phyloP scores from a whole-genome alignment of 768 basidiomycete genomes.

The Chalciporus pseudorubinellus region DNA sequence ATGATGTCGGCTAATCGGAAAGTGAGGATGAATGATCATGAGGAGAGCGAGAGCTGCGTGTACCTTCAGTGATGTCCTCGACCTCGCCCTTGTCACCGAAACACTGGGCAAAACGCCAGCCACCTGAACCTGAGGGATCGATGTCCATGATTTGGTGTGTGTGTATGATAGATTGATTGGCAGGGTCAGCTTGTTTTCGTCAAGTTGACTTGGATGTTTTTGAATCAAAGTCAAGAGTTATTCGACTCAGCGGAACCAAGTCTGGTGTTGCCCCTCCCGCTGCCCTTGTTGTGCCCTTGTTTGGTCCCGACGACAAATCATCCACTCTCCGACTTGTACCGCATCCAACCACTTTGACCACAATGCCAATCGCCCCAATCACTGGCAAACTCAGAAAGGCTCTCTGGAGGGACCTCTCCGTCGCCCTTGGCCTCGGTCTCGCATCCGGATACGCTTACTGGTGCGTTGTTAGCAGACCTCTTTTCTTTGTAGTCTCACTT shows the following conservation, averaged over 20 bases:
- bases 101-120: conserved; percentile 99
- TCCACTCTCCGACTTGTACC: conserved; percentile 28
- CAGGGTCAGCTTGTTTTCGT: conserved; percentile 12
- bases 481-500: conserved; percentile 28
- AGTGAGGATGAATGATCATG: conserved; percentile 13
- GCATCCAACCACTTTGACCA: conserved; percentile 23
- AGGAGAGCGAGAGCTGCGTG: conserved; percentile 22
- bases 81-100: conserved; percentile 99
- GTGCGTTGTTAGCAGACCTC: conserved; percentile 45
- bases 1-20: conserved; percentile 92
- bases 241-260: conserved; percentile 16
- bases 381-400: conserved; percentile 92
- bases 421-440: conserved; percentile 73
- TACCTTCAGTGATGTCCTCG: conserved; percentile 99
- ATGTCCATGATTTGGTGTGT: conserved; percentile 60
- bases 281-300: conserved; percentile 32
- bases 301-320: conserved; percentile 20
- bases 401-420: conserved; percentile 81
- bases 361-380: conserved; percentile 87
- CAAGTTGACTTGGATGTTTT: conserved; percentile 7
- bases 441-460: conserved; percentile 79
- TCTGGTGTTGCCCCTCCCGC: conserved; percentile 15
- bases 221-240: conserved; percentile 10
- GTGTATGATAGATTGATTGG: conserved; percentile 1
- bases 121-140: conserved; percentile 79